Evolutionary conservation across 2,329 filamentous ascomycete species (phyloP).

Genomic region (Beauveria sp.): DNA sequence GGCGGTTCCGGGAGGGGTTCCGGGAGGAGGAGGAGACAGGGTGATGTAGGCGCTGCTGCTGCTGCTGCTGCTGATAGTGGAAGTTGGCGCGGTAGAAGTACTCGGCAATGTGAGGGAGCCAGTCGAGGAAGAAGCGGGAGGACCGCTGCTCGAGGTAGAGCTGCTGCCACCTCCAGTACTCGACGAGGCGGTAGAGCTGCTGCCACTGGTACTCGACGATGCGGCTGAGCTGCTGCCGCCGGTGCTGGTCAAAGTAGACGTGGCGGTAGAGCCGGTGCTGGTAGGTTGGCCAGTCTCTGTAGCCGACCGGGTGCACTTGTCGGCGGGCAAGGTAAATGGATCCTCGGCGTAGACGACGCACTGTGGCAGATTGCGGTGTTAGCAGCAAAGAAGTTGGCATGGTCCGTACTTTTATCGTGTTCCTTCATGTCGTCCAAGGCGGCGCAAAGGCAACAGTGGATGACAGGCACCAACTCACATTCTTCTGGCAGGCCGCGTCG

Average conservation of each 20-base stretch:
- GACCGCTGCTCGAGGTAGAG: background rate
- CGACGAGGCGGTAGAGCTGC: conserved; percentile 8
- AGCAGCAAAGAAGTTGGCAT: background rate
- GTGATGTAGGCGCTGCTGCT: background rate
- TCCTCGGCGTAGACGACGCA: conserved; percentile 37
- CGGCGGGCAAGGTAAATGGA: conserved; percentile 29
- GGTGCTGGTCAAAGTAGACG: conserved; percentile 7
- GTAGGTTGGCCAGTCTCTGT: conserved; percentile 11
- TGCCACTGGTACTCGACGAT: conserved; percentile 8
- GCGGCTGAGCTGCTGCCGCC: background rate
- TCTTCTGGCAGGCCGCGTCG: conserved; percentile 42
- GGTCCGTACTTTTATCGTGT: too few species aligned
- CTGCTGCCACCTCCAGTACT: conserved; percentile 20
- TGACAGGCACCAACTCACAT: conserved; percentile 21
- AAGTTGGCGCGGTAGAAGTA: background rate
- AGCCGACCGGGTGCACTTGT: conserved; percentile 26
- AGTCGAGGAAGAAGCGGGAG: background rate
- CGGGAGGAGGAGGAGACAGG: background rate
- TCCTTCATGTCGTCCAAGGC: background rate
- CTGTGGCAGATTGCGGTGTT: conserved; percentile 13
- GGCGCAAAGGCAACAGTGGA: background rate
- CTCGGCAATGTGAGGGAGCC: background rate
- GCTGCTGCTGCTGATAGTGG: background rate
- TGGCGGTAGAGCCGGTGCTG: conserved; percentile 13
- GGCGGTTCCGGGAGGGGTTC: background rate